phyloP scores from a whole-genome alignment of 768 basidiomycete species.

The Suillus discolor region DNA sequence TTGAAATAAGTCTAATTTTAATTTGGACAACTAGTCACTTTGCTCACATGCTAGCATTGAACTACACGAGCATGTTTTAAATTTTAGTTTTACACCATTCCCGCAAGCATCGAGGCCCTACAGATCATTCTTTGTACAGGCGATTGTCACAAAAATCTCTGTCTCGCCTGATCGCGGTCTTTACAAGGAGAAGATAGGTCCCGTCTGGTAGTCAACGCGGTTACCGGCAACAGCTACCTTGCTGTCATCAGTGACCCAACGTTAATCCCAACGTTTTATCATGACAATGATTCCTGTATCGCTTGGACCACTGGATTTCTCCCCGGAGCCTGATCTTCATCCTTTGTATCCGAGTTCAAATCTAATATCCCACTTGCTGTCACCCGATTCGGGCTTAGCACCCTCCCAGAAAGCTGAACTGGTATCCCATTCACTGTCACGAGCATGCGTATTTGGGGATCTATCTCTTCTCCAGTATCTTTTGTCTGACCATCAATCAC shows the following conservation, averaged over 20 bases:
- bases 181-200: conserved; percentile 4
- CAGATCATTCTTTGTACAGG: neutral
- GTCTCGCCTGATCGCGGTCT: neutral
- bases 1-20: neutral
- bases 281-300: conserved; percentile 33
- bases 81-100: neutral
- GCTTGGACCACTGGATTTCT: conserved; percentile 51
- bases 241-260: neutral
- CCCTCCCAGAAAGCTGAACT: conserved; percentile 70
- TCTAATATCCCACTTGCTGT: conserved; percentile 64
- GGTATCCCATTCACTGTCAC: conserved; percentile 71
- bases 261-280: neutral
- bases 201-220: neutral
- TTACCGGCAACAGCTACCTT: neutral
- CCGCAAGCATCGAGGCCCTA: neutral
- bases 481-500: conserved; percentile 67
- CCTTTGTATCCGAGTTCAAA: conserved; percentile 74
- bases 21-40: conserved; percentile 1
- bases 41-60: neutral
- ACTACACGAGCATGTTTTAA: neutral
- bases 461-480: conserved; percentile 71
- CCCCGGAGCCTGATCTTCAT: conserved; percentile 78
- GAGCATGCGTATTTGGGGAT: conserved; percentile 81
- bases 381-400: conserved; percentile 66
- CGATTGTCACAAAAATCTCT: neutral